Base-by-base conservation (phyloP, 768 basidiomycete genomes). In the Pisolithus marmoratus region DNA sequence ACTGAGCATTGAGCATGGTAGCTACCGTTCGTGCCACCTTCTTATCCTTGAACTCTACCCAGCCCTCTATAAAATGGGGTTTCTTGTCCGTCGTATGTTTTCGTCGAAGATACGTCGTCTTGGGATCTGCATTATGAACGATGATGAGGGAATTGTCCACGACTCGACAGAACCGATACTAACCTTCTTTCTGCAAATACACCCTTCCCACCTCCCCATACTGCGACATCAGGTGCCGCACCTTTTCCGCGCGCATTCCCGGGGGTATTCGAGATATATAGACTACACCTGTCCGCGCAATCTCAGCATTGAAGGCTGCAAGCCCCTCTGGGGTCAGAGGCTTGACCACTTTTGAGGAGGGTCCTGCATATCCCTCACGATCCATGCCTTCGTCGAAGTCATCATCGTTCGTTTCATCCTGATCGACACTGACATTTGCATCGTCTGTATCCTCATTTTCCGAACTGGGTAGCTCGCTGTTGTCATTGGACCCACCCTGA, bases 41-140 rank as follows among this genome's bases (percentile, higher is more conserved):
- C 70, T 98, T 98, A 71, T 97, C 89, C 58, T 87, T 85, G 73
- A 98, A 97, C 69, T 99, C 96, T 38, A 98, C 87, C 96, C 96
- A 99, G 29, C 96, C 96, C 67, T 99, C 96, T 0, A 87, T 87
- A 64, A 87, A 98, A 60, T 94, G 90, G 11, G 85, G 76, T 58
- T 90, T 90, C 67, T 90, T 88, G 8, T 87, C 91, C 3, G 87
- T 74, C 3, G 89, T 92, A 65, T 84, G 81, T 67, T 92, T 93
- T 49, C 79, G 76, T 23, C 91, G 74, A 41, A 90, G 74, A 72
- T 94, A 91, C 36, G 91, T 89, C n/a, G 85, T 75, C 68, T 94
- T 94, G 9, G 90, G 72, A 65, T 93, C 92, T 94, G 58, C 24
- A 38, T 38, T 15, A 41, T 14, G 19, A 56, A 36, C 37, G 37